Evolutionary conservation across 192 early-diverging fungal species (phyloP), one percentile per base, ranked within the genome.

Genomic region (Backusella circina): DNA sequence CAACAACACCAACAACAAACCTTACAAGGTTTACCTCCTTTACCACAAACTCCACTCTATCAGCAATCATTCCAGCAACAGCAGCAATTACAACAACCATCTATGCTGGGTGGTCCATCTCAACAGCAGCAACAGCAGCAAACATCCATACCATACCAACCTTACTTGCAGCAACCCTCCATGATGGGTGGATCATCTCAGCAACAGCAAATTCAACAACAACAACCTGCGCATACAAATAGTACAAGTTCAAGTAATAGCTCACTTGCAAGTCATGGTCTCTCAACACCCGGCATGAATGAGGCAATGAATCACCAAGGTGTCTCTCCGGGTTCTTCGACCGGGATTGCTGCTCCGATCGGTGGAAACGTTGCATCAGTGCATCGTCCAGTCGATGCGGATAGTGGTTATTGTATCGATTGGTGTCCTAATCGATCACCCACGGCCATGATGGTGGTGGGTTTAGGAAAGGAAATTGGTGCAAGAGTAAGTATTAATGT

Each of bases 381-480:
- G 0, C 77, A 68, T 69, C 65, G 66, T n/a, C 71, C 77, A 0
- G 57, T 78, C 0, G 94, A 96, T 73, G 85, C 90, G 0, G 95
- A 95, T 71, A 93, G 90, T 39, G 93, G 89, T 35, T 90, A 93
- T 74, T 94, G 93, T 65, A 61, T 98, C 31, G 90, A 92, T 13
- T 98, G 97, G 97, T 95, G 93, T 82, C 91, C 93, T 28, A 92
- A 94, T 26, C 89, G 93, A 37, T 92, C 90, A 70, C 80, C 88
- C 1, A 84, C 91, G 6, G 88, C 88, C 18, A 91, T 93, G 90
- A 91, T 98, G 81, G 95, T 88, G 3, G 90, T 98, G 16, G 95
- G 95, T 3, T 90, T 94, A 75, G 94, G 95, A 33, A 92, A 90
- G 67, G 93, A 94, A 33, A 92, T 91, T 81, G 77, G 82, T 9